Base-by-base conservation (phyloP, 2,329 filamentous ascomycete genomes). In the Colletotrichum sp. region DNA sequence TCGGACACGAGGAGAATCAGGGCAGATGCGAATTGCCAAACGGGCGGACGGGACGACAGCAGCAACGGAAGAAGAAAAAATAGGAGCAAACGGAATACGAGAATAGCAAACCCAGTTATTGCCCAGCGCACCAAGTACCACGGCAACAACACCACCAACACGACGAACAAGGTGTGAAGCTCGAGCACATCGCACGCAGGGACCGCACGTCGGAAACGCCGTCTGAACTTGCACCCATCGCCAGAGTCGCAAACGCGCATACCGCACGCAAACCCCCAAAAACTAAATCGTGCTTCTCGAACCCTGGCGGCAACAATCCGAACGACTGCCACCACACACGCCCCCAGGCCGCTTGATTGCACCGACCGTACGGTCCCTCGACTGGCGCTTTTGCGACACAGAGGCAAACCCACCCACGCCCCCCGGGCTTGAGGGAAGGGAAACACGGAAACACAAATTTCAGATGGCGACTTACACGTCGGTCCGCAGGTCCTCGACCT, bases 181-280 rank as follows among this genome's bases (percentile, higher is more conserved):
- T 32, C 39, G 44, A 52, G 48, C 68, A 61, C 68, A n/a, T 48
- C 19, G 19, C 44, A 48, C 73, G 73, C 73, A 63, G 64, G 73
- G 73, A 27, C 57, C 73, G 64, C 70, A 30, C 28, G 55, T 73
- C 70, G 64, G 70, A 75, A 75, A 75, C 73, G 73, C 73, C 73
- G 32, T 73, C 64, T 55, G 63, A 75, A 44, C 28, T 68, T 27
- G 5, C 59, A 11, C 12, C 59, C 59, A 25, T 60, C 55, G 5
- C n/a, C 59, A 61, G 59, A 64, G 57, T 60, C 72, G 68, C 72
- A 72, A 74, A 61, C 60, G 1, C 22, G 27, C 8, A 61, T 2
- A 16, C 0, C 52, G 6, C 16, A 30, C n/a, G 65, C 71, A 73
- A 67, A 60, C 61, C 28, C 9, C 6, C 28, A 36, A 57, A 30